Base-by-base conservation (phyloP, 805 yeast genomes). In the Pichia membranifaciens region DNA sequence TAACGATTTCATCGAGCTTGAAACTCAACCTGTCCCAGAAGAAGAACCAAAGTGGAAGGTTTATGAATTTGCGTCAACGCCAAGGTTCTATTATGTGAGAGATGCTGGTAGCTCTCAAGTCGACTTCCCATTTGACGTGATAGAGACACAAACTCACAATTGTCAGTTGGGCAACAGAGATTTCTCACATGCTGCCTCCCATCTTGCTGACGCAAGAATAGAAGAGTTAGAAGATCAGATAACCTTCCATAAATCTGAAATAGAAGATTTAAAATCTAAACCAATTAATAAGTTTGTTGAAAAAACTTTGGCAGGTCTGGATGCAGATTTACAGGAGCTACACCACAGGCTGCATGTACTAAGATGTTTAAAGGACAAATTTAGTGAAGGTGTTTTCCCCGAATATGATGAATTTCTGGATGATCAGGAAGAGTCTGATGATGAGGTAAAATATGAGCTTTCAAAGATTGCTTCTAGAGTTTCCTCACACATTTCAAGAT, bases 1-100 rank as follows among this genome's bases (percentile, higher is more conserved):
- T 20, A 84, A 84, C 48, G 96, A 89, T 60, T 89, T 77, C 55
- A 68, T 77, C 10, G 96, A 89, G 55, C 58, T 88, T 38, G 86
- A 84, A 50, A 67, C 72, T 42, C 72, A 76, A 5, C 54, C 69
- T 1, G 61, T 68, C 5, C 68, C 58, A 50, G 69, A 54, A 43
- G 55, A 68, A 33, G 59, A 52, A 10, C 82, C 49, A 38, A 56
- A 12, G 70, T 87, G 41, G 68, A 65, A 13, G 16, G 75, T 83
- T 2, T 58, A 68, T 38, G 91, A 95, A 2, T 64, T 66, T 36
- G 69, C 69, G 0, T 59, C 64, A 41, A 71, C 84, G 6, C 87
- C 87, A 1, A 66, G 78, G 54, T 76, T 82, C 49, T 75, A 81
- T 7, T 82, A 81, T 55, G 74, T 80, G 49, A 64, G 86, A 51